Evolutionary conservation across 2,329 filamentous ascomycete genomes (phyloP).

Genomic region (Delphinella strobiligena): DNA sequence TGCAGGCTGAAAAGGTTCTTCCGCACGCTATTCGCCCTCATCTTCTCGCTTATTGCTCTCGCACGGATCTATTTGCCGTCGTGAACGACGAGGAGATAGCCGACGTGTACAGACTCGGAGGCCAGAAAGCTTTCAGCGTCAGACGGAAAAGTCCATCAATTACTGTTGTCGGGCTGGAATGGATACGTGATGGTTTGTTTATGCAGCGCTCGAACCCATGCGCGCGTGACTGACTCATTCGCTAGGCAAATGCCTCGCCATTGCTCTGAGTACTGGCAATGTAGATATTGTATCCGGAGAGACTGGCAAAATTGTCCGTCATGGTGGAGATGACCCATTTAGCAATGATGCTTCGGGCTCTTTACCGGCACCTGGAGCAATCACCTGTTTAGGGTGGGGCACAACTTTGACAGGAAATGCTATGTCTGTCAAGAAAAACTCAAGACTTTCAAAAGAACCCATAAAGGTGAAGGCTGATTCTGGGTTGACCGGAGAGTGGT

Average conservation of each 20-base stretch:
- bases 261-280: slow-evolving; percentile 72
- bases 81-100: slow-evolving; percentile 58
- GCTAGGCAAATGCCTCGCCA: slow-evolving; percentile 42
- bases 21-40: slow-evolving; percentile 42
- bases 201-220: too few relatives aligned
- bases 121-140: slow-evolving; percentile 53
- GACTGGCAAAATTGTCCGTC: slow-evolving; percentile 68
- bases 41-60: slow-evolving; percentile 65
- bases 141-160: slow-evolving; percentile 26
- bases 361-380: neutral
- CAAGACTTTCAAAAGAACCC: neutral
- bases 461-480: slow-evolving; percentile 1
- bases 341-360: slow-evolving; percentile 1
- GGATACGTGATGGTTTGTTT: slow-evolving; percentile 32
- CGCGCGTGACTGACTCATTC: neutral
- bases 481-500: slow-evolving; percentile 18
- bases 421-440: too few relatives aligned
- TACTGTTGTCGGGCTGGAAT: slow-evolving; percentile 27
- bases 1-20: slow-evolving; percentile 44
- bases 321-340: slow-evolving; percentile 28
- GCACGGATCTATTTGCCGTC: slow-evolving; percentile 70
- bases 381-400: slow-evolving; percentile 9
- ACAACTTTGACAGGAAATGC: slow-evolving; percentile 1
- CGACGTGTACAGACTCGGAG: slow-evolving; percentile 65
- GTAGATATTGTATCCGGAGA: slow-evolving; percentile 68